Evolutionary conservation across 257 asterid genomes (phyloP).

Genomic region (Plantago elongata): DNA sequence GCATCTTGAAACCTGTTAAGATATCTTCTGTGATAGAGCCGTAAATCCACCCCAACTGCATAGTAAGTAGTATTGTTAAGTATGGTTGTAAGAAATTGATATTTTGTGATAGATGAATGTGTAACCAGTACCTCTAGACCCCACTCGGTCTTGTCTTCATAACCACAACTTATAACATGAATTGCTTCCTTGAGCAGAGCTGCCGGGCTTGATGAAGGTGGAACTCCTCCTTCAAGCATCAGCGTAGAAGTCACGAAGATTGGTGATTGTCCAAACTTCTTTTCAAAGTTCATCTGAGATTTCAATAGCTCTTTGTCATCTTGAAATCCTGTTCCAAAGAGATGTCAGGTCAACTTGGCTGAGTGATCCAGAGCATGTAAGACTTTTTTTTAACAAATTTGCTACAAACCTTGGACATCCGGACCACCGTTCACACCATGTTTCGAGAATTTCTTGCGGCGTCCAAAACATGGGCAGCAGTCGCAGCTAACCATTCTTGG

Average conservation of each 20-base stretch:
- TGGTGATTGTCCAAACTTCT: slow-evolving; percentile 91
- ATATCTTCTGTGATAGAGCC: slow-evolving; percentile 96
- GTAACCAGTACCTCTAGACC: slow-evolving; percentile 60
- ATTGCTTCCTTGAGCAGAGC: slow-evolving; percentile 92
- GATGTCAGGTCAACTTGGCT: slow-evolving; percentile 10
- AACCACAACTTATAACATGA: slow-evolving; percentile 96
- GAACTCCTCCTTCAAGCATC: slow-evolving; percentile 94
- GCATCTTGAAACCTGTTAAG: slow-evolving; percentile 96
- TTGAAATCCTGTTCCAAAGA: slow-evolving; percentile 50
- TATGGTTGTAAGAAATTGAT: background rate
- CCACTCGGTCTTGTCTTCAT: slow-evolving; percentile 98
- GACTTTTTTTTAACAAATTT: slow-evolving; percentile 3
- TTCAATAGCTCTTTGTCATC: slow-evolving; percentile 72
- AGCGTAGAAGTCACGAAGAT: slow-evolving; percentile 84
- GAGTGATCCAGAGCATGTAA: slow-evolving; percentile 6
- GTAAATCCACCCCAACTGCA: slow-evolving; percentile 94
- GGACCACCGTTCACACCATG: slow-evolving; percentile 46
- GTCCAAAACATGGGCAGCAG: slow-evolving; percentile 89
- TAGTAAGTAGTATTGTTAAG: slow-evolving; percentile 18
- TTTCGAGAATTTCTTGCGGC: slow-evolving; percentile 56
- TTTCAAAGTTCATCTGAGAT: slow-evolving; percentile 92
- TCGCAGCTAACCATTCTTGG: slow-evolving; percentile 89
- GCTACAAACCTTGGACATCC: slow-evolving; percentile 47
- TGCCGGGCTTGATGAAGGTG: slow-evolving; percentile 97
- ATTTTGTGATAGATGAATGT: background rate